phyloP scores from a whole-genome alignment of 139 green algal species.

The Zygnema cylindricum region DNA sequence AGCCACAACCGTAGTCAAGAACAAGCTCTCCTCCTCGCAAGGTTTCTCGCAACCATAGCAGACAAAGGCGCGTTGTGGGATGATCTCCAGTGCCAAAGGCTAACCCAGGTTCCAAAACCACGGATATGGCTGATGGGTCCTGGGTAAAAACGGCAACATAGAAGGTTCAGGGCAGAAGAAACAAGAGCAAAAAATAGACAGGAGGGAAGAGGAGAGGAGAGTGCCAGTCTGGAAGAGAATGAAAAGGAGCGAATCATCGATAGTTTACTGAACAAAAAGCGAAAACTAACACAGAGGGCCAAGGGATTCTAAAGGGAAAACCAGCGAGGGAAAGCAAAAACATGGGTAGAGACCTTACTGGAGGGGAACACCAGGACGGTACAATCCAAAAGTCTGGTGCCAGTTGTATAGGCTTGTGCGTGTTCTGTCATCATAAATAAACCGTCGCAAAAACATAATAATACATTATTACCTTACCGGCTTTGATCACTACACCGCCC shows the following conservation, averaged over 20 bases:
- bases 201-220: too few species aligned
- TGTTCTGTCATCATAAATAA: constrained; percentile 37
- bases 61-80: constrained; percentile 86
- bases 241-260: too few species aligned
- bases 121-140: constrained; percentile 69
- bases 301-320: too few species aligned
- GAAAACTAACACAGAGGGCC: too few species aligned
- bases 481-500: too few species aligned
- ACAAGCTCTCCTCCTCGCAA: constrained; percentile 55
- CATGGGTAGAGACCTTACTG: background rate
- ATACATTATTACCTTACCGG: too few species aligned
- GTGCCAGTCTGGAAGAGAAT: background rate
- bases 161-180: background rate
- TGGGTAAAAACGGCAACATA: constrained; percentile 13
- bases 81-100: constrained; percentile 92
- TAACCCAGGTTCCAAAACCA: constrained; percentile 81
- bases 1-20: constrained; percentile 83
- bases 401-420: constrained; percentile 62
- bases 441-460: background rate
- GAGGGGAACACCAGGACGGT: constrained; percentile 67
- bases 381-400: constrained; percentile 73
- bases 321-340: too few species aligned
- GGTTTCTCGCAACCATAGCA: constrained; percentile 47
- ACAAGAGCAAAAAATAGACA: too few species aligned
- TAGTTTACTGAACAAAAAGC: too few species aligned